These are phyloP conservation scores for Colletotrichum caudatum DNA, from an alignment of 2,329 filamentous ascomycete genomes.

Conservation along the genomic window DNA sequence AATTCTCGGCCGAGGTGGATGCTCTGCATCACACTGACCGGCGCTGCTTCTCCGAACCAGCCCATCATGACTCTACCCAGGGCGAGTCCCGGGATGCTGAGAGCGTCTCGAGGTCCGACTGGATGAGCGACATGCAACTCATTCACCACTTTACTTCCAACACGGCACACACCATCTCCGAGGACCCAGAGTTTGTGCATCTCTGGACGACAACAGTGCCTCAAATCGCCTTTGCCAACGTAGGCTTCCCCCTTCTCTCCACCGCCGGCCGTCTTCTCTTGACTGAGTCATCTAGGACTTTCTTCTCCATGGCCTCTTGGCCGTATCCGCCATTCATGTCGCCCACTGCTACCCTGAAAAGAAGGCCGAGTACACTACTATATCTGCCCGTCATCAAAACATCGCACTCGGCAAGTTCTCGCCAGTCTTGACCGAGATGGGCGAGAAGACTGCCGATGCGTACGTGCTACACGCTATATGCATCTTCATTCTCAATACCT, in stretches of 20 bases:
- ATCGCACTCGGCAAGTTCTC: conserved; percentile 41
- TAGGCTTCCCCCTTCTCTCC: background rate
- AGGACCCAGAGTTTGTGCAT: conserved; percentile 33
- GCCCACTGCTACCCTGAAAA: conserved; percentile 39
- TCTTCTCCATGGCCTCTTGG: conserved; percentile 43
- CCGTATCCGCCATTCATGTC: conserved; percentile 42
- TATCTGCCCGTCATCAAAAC: conserved; percentile 42
- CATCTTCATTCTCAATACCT: conserved; percentile 43
- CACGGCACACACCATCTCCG: conserved; percentile 31
- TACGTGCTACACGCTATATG: conserved; percentile 43
- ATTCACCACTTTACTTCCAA: conserved; percentile 34
- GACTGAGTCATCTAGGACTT: conserved; percentile 38
- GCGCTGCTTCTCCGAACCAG: background rate
- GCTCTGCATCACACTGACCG: conserved; percentile 8
- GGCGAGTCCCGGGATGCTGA: conserved; percentile 11
- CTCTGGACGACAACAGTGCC: conserved; percentile 36
- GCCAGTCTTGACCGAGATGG: conserved; percentile 39
- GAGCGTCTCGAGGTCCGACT: conserved; percentile 17
- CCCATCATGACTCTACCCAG: background rate
- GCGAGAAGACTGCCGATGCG: conserved; percentile 42
- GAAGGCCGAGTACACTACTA: conserved; percentile 33
- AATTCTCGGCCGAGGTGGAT: conserved; percentile 33
- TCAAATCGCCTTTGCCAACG: conserved; percentile 31
- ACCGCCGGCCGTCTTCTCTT: no score
- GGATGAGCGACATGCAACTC: conserved; percentile 34